Conservation (phyloP, 2,329 filamentous ascomycete genomes). For the Scedosporium dehoogii region DNA sequence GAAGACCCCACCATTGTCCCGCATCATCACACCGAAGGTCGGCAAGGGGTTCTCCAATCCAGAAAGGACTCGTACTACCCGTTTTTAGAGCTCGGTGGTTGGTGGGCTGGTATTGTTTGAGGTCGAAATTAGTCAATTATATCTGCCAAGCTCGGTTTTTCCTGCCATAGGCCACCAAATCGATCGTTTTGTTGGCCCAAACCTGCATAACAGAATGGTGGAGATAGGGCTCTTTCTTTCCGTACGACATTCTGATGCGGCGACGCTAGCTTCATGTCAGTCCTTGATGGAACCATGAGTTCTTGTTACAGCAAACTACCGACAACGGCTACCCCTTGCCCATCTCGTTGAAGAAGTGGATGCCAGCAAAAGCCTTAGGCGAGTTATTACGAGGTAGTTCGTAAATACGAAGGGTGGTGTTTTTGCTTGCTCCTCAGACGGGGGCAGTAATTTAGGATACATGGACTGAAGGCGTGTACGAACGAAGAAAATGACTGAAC, state of each 20-base stretch:
- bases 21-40: conserved; percentile 4
- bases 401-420: neutral
- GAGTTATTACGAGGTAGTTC: neutral
- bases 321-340: neutral
- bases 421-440: neutral
- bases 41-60: neutral
- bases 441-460: neutral
- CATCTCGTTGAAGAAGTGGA: neutral
- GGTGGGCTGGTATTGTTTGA: conserved; percentile 1
- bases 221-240: neutral
- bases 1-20: neutral
- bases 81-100: conserved; percentile 2
- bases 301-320: neutral
- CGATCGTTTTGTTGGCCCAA: neutral
- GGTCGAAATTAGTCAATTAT: conserved; percentile 2
- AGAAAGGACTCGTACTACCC: neutral
- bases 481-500: neutral
- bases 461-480: neutral
- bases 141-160: neutral
- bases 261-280: neutral
- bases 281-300: neutral
- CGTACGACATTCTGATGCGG: neutral
- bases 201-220: neutral
- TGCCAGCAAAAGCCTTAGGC: neutral
- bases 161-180: neutral